Base-by-base conservation (phyloP, 2,329 filamentous ascomycete genomes). In the Exophiala mesophila region DNA sequence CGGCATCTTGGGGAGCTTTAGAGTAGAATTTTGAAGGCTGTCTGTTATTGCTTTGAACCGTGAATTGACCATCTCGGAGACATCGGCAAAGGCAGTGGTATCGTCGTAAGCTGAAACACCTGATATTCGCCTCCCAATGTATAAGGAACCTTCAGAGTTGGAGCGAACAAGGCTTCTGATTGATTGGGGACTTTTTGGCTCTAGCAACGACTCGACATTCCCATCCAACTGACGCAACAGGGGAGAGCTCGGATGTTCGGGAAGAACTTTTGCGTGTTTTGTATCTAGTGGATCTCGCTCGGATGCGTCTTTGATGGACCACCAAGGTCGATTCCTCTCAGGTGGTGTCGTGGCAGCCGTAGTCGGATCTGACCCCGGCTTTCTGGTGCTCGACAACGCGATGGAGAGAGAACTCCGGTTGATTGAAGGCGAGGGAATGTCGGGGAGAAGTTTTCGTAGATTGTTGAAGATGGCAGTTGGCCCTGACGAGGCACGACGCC, bases 21-120 rank as follows among this genome's bases (percentile, higher is more conserved):
- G 83, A 41, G 81, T 86, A 2, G 88, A 85, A 55, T 95, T 88
- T 59, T 88, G 82, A 49, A 86, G 78, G 58, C 84, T 94, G 60
- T 96, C 89, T 58, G 82, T 85, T 60, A 97, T 85, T 3, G 90
- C 90, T 66, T 94, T 94, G 58, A 92, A 74, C 30, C 90, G 77
- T 54, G 85, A 88, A 57, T 96, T 97, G 53, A 90, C 83, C 69
- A 92, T 86, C 48, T 87, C 84, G 31, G 82, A 78, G 9, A 94
- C 80, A 62, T 92, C 73, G 36, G 84, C 78, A 62, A 92, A 97
- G 32, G 82, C 76, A 28, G 79, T 78, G 55, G 90, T 86, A 58
- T 96, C 87, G 2, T 89, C 89, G 1, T 94, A 73, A 0, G 88
- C 94, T 0, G 88, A 92, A 1, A 84, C 81, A 18, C 81, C 74